phyloP scores from a whole-genome alignment of 164 flowering plant species.

The Vitis rupestris region DNA sequence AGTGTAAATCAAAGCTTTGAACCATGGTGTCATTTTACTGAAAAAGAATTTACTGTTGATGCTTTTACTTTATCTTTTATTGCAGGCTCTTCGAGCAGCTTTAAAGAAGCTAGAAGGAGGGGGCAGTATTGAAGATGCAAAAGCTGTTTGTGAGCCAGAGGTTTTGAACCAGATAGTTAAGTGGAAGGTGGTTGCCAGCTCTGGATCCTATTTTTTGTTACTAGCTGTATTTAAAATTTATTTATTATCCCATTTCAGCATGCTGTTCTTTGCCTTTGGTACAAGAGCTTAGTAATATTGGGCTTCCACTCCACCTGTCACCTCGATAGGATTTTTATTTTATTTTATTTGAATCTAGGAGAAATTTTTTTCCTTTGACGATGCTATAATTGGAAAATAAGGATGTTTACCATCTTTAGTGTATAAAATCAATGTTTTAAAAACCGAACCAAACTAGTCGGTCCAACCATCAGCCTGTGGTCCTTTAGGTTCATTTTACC shows the following conservation, averaged over 20 bases:
- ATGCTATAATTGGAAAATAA: too few species aligned
- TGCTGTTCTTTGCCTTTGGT: too few species aligned
- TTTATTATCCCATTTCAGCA: neutral
- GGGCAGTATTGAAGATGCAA: conserved; percentile 63
- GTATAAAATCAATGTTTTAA: too few species aligned
- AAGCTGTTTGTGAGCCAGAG: conserved; percentile 74
- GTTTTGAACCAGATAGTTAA: conserved; percentile 48
- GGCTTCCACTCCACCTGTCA: too few species aligned
- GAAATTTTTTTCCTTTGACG: too few species aligned
- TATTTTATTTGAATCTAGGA: too few species aligned
- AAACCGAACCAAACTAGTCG: too few species aligned
- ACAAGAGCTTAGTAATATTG: too few species aligned
- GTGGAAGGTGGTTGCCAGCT: conserved; percentile 59
- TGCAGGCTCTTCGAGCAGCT: conserved; percentile 76
- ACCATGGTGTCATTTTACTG: neutral
- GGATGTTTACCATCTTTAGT: too few species aligned
- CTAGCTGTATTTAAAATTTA: neutral
- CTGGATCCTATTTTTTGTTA: neutral
- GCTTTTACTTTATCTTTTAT: neutral
- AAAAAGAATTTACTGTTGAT: neutral
- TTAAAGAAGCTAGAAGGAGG: conserved; percentile 57
- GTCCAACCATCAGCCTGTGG: too few species aligned
- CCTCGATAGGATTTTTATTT: too few species aligned
- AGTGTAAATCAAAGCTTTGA: neutral
- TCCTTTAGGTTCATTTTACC: too few species aligned